Conservation (phyloP, 805 yeast species). For the Candida tammaniensis region DNA sequence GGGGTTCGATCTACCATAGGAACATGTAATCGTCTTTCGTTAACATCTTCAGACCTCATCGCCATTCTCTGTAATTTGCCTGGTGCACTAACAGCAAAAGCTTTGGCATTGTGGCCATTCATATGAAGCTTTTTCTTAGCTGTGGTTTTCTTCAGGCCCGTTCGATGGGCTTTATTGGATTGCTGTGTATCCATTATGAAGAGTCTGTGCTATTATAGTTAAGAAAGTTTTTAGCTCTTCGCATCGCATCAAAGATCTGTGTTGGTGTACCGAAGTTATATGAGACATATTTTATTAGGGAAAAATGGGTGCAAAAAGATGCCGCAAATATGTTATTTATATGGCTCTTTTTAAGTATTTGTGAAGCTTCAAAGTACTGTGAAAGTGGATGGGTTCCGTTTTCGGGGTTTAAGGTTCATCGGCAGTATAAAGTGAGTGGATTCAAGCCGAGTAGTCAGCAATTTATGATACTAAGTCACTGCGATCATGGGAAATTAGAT, state of each 20-base stretch:
- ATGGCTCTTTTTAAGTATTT: not conserved
- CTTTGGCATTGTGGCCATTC: conserved; percentile 60
- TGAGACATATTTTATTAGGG: no score
- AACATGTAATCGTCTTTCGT: conserved; percentile 85
- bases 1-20: conserved; percentile 98
- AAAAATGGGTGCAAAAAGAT: conserved; percentile 6
- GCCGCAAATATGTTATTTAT: not conserved
- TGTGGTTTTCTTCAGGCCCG: conserved; percentile 42
- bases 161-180: conserved; percentile 81
- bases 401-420: conserved; percentile 55
- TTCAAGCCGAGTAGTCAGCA: conserved; percentile 36
- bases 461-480: conserved; percentile 47
- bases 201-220: not conserved
- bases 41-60: conserved; percentile 75
- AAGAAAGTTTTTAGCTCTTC: conserved; percentile 9
- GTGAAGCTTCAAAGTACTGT: conserved; percentile 7
- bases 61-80: conserved; percentile 84
- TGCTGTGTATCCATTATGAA: conserved; percentile 40
- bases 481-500: conserved; percentile 48
- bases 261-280: no score
- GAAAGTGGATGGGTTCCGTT: conserved; percentile 28
- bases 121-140: conserved; percentile 86
- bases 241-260: conserved; percentile 5
- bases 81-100: conserved; percentile 55
- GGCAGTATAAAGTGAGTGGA: conserved; percentile 40